A percentile compares a stretch with the other conserved stretches of the same genome.
These are phyloP conservation scores for Magnaporthiopsis incrustans DNA, from an alignment of 2,329 filamentous ascomycete species.

Conservation along the genomic window DNA sequence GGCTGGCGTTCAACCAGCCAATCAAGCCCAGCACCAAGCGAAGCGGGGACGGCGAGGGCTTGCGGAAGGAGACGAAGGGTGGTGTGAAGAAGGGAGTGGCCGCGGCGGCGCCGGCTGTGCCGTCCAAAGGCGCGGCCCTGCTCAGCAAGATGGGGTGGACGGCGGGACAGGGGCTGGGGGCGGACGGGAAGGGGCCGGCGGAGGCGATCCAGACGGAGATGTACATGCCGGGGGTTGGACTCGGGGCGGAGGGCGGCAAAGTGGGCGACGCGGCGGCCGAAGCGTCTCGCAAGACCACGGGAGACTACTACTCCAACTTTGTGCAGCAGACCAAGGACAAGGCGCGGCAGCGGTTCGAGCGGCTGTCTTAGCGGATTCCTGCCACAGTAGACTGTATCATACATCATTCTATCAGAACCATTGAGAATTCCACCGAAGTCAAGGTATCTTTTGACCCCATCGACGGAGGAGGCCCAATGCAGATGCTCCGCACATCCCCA, in stretches of 20 bases:
- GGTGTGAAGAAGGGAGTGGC: neutral
- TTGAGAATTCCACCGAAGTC: no score
- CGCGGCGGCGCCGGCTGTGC: conserved; percentile 26
- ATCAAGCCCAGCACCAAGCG: conserved; percentile 36
- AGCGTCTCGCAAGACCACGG: conserved; percentile 49
- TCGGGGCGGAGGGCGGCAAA: conserved; percentile 63
- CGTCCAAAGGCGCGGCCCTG: conserved; percentile 58
- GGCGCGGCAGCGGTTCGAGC: conserved; percentile 58
- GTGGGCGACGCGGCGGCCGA: conserved; percentile 56
- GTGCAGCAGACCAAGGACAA: conserved; percentile 56
- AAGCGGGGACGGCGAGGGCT: conserved; percentile 21
- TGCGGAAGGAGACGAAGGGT: conserved; percentile 7
- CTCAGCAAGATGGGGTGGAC: conserved; percentile 69
- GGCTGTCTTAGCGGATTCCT: conserved; percentile 35
- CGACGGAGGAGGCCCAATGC: no score
- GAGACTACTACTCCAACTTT: conserved; percentile 53
- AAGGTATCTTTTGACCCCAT: no score
- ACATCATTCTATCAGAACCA: no score
- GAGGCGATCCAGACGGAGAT: conserved; percentile 56
- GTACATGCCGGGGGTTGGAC: conserved; percentile 60
- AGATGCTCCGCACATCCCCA: no score
- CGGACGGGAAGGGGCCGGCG: conserved; percentile 52
- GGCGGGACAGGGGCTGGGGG: conserved; percentile 56
- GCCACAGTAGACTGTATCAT: no score
- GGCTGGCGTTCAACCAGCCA: conserved; percentile 53